Conservation (phyloP, 164 flowering plant species). For the Saururus chinensis region DNA sequence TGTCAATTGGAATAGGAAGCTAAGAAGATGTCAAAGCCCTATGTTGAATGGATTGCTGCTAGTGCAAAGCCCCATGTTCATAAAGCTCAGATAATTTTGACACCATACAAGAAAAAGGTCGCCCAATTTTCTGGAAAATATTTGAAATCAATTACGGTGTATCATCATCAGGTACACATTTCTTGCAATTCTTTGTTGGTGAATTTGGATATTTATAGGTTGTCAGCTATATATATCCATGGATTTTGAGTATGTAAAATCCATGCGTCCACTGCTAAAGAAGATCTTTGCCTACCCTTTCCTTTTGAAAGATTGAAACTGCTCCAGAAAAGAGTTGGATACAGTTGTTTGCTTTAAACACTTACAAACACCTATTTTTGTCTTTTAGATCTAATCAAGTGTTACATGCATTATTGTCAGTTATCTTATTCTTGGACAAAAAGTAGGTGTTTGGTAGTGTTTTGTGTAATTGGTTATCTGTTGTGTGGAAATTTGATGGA, state of each 20-base stretch:
- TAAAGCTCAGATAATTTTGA: conserved; percentile 39
- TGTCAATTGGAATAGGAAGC: conserved; percentile 38
- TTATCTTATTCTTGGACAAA: no score
- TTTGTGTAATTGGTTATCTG: no score
- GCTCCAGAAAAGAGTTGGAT: neutral
- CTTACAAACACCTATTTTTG: no score
- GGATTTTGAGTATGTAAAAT: no score
- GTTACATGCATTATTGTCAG: no score
- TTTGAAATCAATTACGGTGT: conserved; percentile 47
- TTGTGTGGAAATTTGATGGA: no score
- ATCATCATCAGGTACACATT: conserved; percentile 59
- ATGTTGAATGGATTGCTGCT: conserved; percentile 52
- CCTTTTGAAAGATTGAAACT: neutral
- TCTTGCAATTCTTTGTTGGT: neutral
- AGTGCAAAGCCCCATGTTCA: conserved; percentile 75
- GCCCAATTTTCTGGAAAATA: conserved; percentile 49
- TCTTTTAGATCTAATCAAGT: no score
- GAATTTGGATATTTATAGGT: neutral
- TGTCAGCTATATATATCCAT: no score
- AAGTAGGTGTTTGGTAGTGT: no score
- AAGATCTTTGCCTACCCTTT: neutral
- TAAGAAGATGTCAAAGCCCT: conserved; percentile 70
- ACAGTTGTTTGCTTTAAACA: no score
- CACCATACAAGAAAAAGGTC: conserved; percentile 58
- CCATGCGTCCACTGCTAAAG: no score